These are phyloP conservation scores for Apiotrichum sp. DNA, from an alignment of 1,284 basidiomycete genomes.

Conservation along the genomic window DNA sequence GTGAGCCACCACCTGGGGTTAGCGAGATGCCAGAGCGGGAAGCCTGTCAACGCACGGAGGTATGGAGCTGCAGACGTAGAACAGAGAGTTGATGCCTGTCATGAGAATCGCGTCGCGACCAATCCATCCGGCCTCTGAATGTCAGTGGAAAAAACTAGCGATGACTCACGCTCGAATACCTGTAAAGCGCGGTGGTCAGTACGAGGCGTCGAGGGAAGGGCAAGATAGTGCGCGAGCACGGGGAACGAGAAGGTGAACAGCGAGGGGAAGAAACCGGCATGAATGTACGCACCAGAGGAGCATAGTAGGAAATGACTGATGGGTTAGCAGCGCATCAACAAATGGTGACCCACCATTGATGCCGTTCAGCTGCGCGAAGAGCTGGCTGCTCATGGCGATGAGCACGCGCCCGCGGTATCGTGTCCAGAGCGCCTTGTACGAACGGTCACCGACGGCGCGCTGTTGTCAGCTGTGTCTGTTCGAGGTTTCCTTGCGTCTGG, in stretches of 20 bases:
- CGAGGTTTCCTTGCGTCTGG: too few species aligned
- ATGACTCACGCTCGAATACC: constrained; percentile 69
- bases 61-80: constrained; percentile 76
- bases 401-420: constrained; percentile 82
- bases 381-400: constrained; percentile 95
- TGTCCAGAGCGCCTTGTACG: constrained; percentile 79
- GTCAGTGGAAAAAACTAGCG: constrained; percentile 14
- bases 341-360: constrained; percentile 95
- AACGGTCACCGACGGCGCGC: constrained; percentile 70
- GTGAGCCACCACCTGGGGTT: constrained; percentile 74
- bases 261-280: background rate
- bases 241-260: background rate
- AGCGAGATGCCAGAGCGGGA: background rate
- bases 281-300: constrained; percentile 46
- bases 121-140: constrained; percentile 87
- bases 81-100: constrained; percentile 89
- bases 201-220: background rate
- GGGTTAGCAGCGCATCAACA: constrained; percentile 46
- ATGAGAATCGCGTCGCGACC: constrained; percentile 95
- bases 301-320: constrained; percentile 3
- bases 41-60: constrained; percentile 52
- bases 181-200: constrained; percentile 52
- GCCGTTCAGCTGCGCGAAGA: constrained; percentile 92
- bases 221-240: background rate
- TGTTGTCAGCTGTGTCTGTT: constrained; percentile 6